Evolutionary conservation across 176 grass and related monocot genomes (phyloP), one percentile per base, ranked within the genome.

Genomic region (Calamus simplicifolius): DNA sequence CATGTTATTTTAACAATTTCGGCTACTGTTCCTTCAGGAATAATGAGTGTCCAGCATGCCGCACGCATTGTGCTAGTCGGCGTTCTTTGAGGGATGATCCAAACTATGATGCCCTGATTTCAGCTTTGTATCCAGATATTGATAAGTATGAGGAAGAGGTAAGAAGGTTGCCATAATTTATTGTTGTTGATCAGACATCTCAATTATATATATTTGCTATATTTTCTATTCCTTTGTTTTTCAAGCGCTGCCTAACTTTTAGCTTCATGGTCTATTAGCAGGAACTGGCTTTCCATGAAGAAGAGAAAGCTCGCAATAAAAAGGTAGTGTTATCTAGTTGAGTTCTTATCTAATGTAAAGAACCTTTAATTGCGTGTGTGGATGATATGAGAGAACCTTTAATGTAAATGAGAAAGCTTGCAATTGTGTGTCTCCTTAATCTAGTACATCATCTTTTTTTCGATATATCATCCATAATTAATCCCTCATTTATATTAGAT

Each of bases 21-120:
- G 25, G 51, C 62, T 25, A 65, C 7, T 18, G 18, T 29, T 43
- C 10, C 21, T 49, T 23, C 60, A 65, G 62, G 15, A 65, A 65
- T 51, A 65, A 65, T 52, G 62, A 65, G 27, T 65, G 62, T 28
- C 62, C 62, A n/a, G 62, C 62, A 65, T 65, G 62, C 25, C 62
- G 62, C 49, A 52, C 62, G 17, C 62, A 65, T 51, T 65, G 62
- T 52, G 62, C 62, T 16, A 65, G 62, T 65, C 62, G 62, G n/a
- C 62, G 62, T 51, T 65, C 62, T 65, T 65, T 65, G 51, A 65
- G 62, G 10, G 62, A 65, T 29, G 62, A 65, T 51, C 49, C 62
- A 4, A 65, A 65, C 16, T 65, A 65, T 52, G 62, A 65, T 65
- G 23, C 49, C 4, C 49, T 65, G 17, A 65, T 65, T 65, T 49